Evolutionary conservation across 148 eudicot genomes (phyloP).

Genomic region (Pharnaceum exiguum): DNA sequence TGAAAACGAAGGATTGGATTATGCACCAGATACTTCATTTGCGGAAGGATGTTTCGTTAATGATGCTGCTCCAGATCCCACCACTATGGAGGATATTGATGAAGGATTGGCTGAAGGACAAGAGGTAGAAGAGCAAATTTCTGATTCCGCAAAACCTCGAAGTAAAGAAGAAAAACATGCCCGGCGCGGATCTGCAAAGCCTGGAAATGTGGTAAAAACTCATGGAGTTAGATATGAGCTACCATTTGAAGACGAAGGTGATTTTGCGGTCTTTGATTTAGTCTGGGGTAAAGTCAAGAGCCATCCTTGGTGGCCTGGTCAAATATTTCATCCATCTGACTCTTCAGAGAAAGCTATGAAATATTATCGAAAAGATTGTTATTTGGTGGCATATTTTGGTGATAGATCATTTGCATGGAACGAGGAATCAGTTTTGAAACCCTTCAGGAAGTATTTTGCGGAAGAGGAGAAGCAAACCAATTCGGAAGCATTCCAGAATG

Average conservation of each 20-base stretch:
- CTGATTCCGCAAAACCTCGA: constrained; percentile 18
- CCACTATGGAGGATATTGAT: constrained; percentile 13
- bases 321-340: constrained; percentile 73
- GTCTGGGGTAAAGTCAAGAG: constrained; percentile 95
- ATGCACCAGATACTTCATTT: constrained; percentile 4
- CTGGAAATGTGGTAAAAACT: constrained; percentile 27
- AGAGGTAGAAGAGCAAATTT: constrained; percentile 22
- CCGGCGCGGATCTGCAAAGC: constrained; percentile 16
- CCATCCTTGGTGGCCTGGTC: constrained; percentile 99
- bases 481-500: constrained; percentile 70
- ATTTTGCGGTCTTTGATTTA: constrained; percentile 55
- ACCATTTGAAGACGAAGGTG: constrained; percentile 53
- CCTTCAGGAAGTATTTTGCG: constrained; percentile 65
- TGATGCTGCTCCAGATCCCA: constrained; percentile 13
- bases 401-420: constrained; percentile 92
- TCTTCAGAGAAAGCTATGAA: constrained; percentile 90
- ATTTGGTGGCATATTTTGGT: constrained; percentile 89
- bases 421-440: constrained; percentile 62
- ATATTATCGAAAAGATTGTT: constrained; percentile 63
- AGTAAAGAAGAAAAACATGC: constrained; percentile 27
- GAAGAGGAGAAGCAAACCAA: constrained; percentile 71
- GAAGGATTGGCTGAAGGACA: constrained; percentile 24
- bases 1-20: constrained; percentile 11
- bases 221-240: constrained; percentile 41
- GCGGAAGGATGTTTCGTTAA: constrained; percentile 8